Base-by-base conservation (phyloP, 331 rosid genomes). In the Telfairia occidentalis region DNA sequence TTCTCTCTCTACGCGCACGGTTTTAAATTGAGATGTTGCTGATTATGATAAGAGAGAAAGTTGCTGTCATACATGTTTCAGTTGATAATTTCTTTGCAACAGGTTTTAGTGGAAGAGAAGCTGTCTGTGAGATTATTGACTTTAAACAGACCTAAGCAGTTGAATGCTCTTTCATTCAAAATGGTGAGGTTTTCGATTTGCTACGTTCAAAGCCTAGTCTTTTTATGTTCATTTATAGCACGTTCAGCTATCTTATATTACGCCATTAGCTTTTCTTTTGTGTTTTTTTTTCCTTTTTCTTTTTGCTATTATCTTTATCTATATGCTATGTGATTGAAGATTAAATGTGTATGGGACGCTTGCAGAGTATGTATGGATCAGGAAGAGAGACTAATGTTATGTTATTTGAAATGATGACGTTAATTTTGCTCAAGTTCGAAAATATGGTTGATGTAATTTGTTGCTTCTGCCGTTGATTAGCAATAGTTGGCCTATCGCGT, bases 131-230 rank as follows among this genome's bases (percentile, higher is more conserved):
- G 89, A 85, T 49, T 83, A 32, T 73, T 95, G 85, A 82, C 83
- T 29, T 59, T 95, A 8, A 95, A 92, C 82, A 86, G 99, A 79
- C 86, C 93, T 2, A 87, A 81, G 70, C 96, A 92, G 79, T 79
- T 95, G 81, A 95, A 95, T 75, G 99, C 97, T 29, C 84, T 90
- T 50, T 88, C 92, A 69, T 78, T 40, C 73, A 79, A 82, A 77
- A 95, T 90, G 99, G 99, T 78, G 61, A 64, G 64, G 30, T 46
- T 4, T 40, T 40, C n/a, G 52, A 53, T 43, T 43, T 29, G 16
- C 19, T 21, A 34, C 34, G 23, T 24, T 66, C 23, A 40, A 67
- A 46, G 26, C 57, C 13, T 26, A 67, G 37, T 67, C 23, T 67
- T 28, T 45, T 70, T 70, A 38, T 23, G 32, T 43, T 40, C 71